These are phyloP conservation scores for Fusarium burgessii DNA, from an alignment of 2,329 filamentous ascomycete genomes.

Conservation along the genomic window DNA sequence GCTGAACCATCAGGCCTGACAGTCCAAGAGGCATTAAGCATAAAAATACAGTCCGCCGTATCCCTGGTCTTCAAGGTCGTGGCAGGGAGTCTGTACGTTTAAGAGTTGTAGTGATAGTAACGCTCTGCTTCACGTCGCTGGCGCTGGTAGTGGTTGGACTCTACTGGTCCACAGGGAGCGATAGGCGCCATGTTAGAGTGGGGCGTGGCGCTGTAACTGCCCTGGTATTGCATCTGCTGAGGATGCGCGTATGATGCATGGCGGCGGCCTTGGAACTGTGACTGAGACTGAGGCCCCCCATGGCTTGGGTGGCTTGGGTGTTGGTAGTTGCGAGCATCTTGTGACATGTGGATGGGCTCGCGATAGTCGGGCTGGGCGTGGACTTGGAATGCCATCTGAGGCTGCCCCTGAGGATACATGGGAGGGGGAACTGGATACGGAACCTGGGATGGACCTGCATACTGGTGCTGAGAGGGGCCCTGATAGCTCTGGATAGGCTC, in stretches of 20 bases:
- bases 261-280: background rate
- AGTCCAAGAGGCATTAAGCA: background rate
- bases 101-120: constrained; percentile 14
- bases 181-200: background rate
- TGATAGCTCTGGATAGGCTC: background rate
- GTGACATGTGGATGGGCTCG: background rate
- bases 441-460: background rate
- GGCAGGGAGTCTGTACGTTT: background rate
- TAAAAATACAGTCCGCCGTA: background rate
- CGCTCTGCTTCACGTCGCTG: constrained; percentile 12
- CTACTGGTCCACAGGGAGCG: background rate
- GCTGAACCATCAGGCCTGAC: background rate
- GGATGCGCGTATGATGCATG: constrained; percentile 12
- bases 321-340: constrained; percentile 2
- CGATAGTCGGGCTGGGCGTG: background rate
- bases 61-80: background rate
- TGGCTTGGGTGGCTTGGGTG: background rate
- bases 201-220: background rate
- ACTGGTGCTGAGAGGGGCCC: background rate
- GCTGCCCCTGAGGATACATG: background rate
- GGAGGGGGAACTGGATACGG: background rate
- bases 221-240: constrained; percentile 1
- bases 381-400: background rate
- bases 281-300: background rate
- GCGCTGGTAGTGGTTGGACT: constrained; percentile 8